Base-by-base conservation (phyloP, 352 stramenopile genomes). In the Globisporangium uncinulatum region DNA sequence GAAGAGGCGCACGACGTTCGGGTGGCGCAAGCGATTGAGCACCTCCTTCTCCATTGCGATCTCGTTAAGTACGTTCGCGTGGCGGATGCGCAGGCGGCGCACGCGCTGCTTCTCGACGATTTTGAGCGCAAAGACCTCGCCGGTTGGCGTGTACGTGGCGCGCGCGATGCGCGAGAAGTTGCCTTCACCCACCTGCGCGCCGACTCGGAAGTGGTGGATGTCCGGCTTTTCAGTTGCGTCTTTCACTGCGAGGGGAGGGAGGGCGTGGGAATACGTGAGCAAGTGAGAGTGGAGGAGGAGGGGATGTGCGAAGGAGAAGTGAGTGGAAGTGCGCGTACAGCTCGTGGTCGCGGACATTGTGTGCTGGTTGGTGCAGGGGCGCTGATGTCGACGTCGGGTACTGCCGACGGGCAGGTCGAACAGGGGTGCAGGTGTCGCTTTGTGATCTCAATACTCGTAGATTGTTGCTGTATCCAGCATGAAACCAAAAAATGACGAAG, bases 61-160 rank as follows among this genome's bases (percentile, higher is more conserved):
- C 76, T 99, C 97, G 73, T 99, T 99, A 70, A 97, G 95, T 11
- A 99, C 96, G 69, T 99, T 99, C 42, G 91, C 89, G 74, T 99
- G 97, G 58, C 97, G 91, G 42, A 92, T 68, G 61, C 84, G 84
- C 51, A 97, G 68, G 4, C 86, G 76, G 58, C 92, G 92, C 41
- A 96, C 81, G 56, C 86, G 80, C 61, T 87, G 70, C 67, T 96
- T 96, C 61, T 97, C 87, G 61, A 98, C 96, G 42, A 98, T 84
- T 73, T 99, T 99, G 32, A 99, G 74, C 2, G 97, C 97, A 74
- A 98, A 99, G 21, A 56, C 60, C 70, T 98, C 91, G 32, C 76
- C 63, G 7, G 94, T 98, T 0, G 78, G 69, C 58, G 89, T 95
- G 75, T 98, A 94, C 36, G 71, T 88, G 13, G 72, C 80, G 39